Evolutionary conservation across 129 eudicot genomes (phyloP), one percentile per base, ranked within the genome.

Genomic region (Glebionis coronaria): DNA sequence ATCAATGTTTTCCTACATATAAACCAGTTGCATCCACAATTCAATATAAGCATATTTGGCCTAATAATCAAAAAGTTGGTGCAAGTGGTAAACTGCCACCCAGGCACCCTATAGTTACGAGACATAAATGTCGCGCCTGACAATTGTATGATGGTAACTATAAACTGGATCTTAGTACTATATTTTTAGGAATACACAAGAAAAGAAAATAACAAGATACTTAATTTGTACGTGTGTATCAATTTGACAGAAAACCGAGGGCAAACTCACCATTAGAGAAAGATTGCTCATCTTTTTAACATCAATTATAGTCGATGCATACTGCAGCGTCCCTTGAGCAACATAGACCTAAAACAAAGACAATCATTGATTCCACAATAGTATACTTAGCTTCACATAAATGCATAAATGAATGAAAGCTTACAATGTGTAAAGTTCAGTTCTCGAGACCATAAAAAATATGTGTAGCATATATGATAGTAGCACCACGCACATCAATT

Each of bases 341-440:
- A 92, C 87, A 54, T 92, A 88, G 40, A 84, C 89, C 98, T 92
- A 77, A 19, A 65, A 69, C 61, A 18, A 67, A 67, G 23, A n/a
- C n/a, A n/a, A n/a, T n/a, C n/a, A n/a, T n/a, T n/a, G n/a, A n/a
- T 42, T 40, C 12, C 61, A 45, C 21, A n/a, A 61, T 19, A 69
- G 29, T 51, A 38, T 35, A 13, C 13, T 35, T 44, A 13, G 50
- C n/a, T 40, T 38, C 21, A 51, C 15, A 61, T 44, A 63, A 64
- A 61, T 27, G 47, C 28, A 56, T 55, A 58, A 18, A 35, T 47
- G 38, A 57, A 9, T 12, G 13, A 53, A 61, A 44, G 49, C 87
- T 74, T 78, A 92, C 98, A n/a, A 92, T 78, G 76, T 86, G 91
- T 56, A 96, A 83, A 68, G 98, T 96, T 96, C 98, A 92, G 75